phyloP scores from a whole-genome alignment of 1,139 yeast species.

The Debaryomycetaceae sp. region DNA sequence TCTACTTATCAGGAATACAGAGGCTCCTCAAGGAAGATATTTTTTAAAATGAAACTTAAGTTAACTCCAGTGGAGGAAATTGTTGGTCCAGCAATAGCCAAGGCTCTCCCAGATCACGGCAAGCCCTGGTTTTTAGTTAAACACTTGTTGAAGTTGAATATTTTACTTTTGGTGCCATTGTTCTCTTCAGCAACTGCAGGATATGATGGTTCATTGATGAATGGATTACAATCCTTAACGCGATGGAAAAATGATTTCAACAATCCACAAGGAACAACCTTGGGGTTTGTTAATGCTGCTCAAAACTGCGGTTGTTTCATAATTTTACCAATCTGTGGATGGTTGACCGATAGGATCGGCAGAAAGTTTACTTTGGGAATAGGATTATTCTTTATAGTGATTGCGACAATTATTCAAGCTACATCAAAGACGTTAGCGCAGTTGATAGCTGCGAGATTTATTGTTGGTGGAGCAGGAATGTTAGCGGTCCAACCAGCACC shows the following conservation, averaged over 20 bases:
- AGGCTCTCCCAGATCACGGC: constrained; percentile 2
- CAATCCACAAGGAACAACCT: constrained; percentile 37
- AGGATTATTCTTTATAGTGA: background rate
- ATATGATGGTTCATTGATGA: constrained; percentile 51
- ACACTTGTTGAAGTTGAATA: constrained; percentile 34
- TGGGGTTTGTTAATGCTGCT: constrained; percentile 23
- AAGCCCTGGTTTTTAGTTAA: constrained; percentile 1
- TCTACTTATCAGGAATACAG: background rate
- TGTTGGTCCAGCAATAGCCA: constrained; percentile 3
- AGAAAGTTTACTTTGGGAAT: constrained; percentile 1
- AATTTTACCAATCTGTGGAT: constrained; percentile 1
- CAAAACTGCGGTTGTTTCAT: constrained; percentile 2
- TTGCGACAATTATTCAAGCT: constrained; percentile 2
- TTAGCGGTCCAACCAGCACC: constrained; percentile 21
- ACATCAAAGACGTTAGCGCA: background rate
- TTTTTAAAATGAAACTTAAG: constrained; percentile 7
- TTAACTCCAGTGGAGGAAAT: constrained; percentile 9
- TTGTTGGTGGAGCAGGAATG: constrained; percentile 4
- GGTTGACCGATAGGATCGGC: constrained; percentile 1
- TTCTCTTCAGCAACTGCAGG: constrained; percentile 49
- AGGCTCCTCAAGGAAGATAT: background rate
- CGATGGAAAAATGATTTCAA: constrained; percentile 36
- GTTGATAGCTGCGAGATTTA: constrained; percentile 2
- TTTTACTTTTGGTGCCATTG: constrained; percentile 35
- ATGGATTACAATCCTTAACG: constrained; percentile 46